These are phyloP conservation scores for Colletotrichum sp. DNA, from an alignment of 2,329 filamentous ascomycete genomes.

Conservation along the genomic window DNA sequence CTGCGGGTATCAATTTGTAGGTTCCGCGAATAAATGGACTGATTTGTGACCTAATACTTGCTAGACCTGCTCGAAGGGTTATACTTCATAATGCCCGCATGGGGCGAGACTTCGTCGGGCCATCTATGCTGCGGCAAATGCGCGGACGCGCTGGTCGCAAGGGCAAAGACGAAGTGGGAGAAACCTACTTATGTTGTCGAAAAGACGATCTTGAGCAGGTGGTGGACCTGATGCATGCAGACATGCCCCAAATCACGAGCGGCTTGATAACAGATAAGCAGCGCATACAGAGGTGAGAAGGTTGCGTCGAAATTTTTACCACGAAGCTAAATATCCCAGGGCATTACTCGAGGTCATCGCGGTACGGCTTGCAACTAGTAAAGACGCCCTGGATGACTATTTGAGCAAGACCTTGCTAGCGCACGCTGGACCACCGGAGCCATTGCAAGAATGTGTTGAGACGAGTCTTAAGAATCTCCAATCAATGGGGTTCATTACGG, in stretches of 20 bases:
- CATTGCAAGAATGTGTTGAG: constrained; percentile 60
- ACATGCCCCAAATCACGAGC: constrained; percentile 73
- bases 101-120: constrained; percentile 78
- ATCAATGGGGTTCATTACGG: constrained; percentile 58
- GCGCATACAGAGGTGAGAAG: constrained; percentile 66
- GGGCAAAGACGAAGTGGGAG: constrained; percentile 78
- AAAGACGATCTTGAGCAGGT: constrained; percentile 72
- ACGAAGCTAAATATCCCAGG: constrained; percentile 39
- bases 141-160: constrained; percentile 78
- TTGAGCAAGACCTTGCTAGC: constrained; percentile 71
- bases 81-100: constrained; percentile 78
- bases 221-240: constrained; percentile 73
- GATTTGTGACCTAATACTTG: constrained; percentile 11
- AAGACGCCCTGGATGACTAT: constrained; percentile 70
- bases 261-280: constrained; percentile 71
- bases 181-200: constrained; percentile 79
- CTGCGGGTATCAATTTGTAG: constrained; percentile 79
- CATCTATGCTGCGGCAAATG: constrained; percentile 83
- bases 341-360: constrained; percentile 75
- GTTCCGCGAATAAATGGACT: constrained; percentile 1
- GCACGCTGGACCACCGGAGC: constrained; percentile 55
- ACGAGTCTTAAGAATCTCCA: constrained; percentile 64
- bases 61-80: constrained; percentile 68
- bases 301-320: neutral
- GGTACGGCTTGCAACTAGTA: constrained; percentile 70